Base-by-base conservation (phyloP, 2,329 filamentous ascomycete genomes). In the Penicillium palitans region DNA sequence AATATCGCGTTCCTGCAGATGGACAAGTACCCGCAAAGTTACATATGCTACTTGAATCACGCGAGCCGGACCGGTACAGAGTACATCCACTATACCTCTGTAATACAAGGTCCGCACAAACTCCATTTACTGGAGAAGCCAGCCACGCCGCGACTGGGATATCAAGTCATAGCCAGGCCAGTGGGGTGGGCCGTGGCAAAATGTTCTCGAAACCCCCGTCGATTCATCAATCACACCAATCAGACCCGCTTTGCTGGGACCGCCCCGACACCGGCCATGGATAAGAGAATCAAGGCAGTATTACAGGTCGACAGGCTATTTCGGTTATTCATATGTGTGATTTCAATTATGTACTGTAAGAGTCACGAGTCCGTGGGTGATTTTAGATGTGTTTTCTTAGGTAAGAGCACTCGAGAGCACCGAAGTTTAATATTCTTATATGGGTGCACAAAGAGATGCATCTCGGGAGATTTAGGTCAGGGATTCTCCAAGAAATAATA, bases 171-270 rank as follows among this genome's bases (percentile, higher is more conserved):
- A 57, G 44, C 47, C 56, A 42, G 19, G 17, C 29, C 57, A 54
- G 50, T 52, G 46, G 58, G 58, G 70, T 68, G 64, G 69, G 68
- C 66, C 69, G 71, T 73, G 71, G 71, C 71, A 70, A 71, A 70
- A 66, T 59, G 60, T 69, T 68, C 68, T 72, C 64, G 68, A 71
- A 68, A 62, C 57, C 45, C 24, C 59, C 52, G 47, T 27, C 41
- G 45, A 57, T 40, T 40, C 45, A 35, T 61, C 62, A 61, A 61
- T 58, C 55, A 61, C 9, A 41, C 48, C 41, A 25, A 27, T 19
- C 44, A 56, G 47, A 53, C 7, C 42, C 25, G 13, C 12, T 21
- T 3, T 17, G 17, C 35, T 47, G 47, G 62, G 53, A 63, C 59
- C 58, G 49, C 65, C 64, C 65, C 65, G 65, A 66, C 56, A 69